Percentiles rank a stretch among this genome's conserved stretches.
Evolutionary conservation across 192 early-diverging fungal genomes (phyloP).

Genomic region (Chytriomyces sp.): DNA sequence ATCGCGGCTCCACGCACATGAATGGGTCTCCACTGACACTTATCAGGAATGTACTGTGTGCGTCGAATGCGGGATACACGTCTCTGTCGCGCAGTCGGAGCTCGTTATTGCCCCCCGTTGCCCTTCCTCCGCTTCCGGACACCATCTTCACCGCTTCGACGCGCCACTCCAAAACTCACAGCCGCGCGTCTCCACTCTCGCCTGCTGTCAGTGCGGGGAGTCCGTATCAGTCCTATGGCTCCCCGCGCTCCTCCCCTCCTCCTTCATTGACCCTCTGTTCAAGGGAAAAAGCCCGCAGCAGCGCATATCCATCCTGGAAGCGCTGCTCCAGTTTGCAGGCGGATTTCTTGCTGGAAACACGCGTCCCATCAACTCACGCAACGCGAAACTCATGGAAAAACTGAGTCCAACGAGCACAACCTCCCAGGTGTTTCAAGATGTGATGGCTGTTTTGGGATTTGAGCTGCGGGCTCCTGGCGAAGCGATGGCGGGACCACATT

Average conservation of each 20-base stretch:
- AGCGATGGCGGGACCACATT: slow-evolving; percentile 7
- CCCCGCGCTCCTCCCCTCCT: neutral
- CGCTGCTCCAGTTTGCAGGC: neutral
- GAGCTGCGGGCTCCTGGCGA: neutral
- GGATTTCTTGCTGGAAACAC: neutral
- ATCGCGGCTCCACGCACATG: too few relatives aligned
- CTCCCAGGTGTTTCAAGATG: neutral
- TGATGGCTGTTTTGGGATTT: slow-evolving; percentile 15
- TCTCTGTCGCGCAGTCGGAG: neutral
- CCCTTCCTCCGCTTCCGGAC: neutral
- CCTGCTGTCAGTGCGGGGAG: neutral
- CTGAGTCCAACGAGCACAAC: neutral
- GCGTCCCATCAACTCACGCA: slow-evolving; percentile 11
- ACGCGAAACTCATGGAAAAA: slow-evolving; percentile 1
- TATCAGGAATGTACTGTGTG: neutral
- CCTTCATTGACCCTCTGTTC: neutral
- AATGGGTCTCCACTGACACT: neutral
- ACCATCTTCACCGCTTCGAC: neutral
- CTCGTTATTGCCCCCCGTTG: neutral
- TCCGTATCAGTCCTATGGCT: neutral
- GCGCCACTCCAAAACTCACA: neutral
- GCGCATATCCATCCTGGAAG: neutral
- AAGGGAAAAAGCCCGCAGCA: neutral
- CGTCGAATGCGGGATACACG: neutral
- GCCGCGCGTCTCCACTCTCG: neutral